Evolutionary conservation across 306 rosid species (phyloP).

Genomic region (Prunus persica): Prunus_persica_NCBIv2 NC_034009.1:8936501-8937000

Average conservation of each 20-base stretch:
- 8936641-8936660: constrained; percentile 79
- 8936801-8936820: constrained; percentile 94
- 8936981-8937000: constrained; percentile 77
- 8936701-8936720: constrained; percentile 87
- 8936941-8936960: constrained; percentile 82
- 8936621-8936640: constrained; percentile 82
- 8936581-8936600: not conserved
- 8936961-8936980: constrained; percentile 59
- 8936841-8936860: constrained; percentile 93
- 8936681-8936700: constrained; percentile 80
- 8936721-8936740: constrained; percentile 92
- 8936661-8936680: constrained; percentile 63
- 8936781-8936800: constrained; percentile 87
- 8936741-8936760: constrained; percentile 77
- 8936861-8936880: constrained; percentile 89
- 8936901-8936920: constrained; percentile 95
- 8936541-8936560: not conserved
- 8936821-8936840: constrained; percentile 94
- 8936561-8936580: not conserved
- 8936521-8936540: not conserved
- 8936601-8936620: constrained; percentile 65
- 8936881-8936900: constrained; percentile 91
- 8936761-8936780: constrained; percentile 91
- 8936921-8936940: constrained; percentile 91
- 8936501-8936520: not conserved